phyloP scores from a whole-genome alignment of 768 basidiomycete genomes.

The Calocera cornea region DNA sequence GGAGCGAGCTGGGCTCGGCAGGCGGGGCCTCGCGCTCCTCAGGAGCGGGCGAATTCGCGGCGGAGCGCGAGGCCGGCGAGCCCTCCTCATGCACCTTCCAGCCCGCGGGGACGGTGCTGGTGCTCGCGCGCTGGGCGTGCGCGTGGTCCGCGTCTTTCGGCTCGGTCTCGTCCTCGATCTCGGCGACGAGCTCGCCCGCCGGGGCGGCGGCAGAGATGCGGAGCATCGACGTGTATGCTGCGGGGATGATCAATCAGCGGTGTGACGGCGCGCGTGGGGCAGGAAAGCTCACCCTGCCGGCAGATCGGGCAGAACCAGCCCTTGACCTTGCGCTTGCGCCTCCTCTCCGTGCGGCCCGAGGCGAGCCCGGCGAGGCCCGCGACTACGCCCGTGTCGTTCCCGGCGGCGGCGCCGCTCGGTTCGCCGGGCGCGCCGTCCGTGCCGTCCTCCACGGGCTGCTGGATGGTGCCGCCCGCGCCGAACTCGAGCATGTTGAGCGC shows the following conservation, averaged over 20 bases:
- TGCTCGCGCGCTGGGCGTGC: neutral
- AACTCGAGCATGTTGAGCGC: constrained; percentile 97
- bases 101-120: neutral
- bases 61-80: neutral
- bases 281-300: constrained; percentile 59
- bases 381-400: constrained; percentile 16
- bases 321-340: constrained; percentile 81
- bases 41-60: neutral
- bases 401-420: constrained; percentile 20
- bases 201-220: constrained; percentile 63
- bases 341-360: constrained; percentile 32
- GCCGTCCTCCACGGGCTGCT: constrained; percentile 35
- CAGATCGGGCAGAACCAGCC: constrained; percentile 98
- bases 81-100: neutral
- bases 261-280: neutral
- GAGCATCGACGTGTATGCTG: constrained; percentile 79
- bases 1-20: neutral
- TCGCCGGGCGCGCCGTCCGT: constrained; percentile 15
- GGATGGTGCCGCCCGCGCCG: constrained; percentile 79
- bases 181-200: neutral
- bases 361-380: constrained; percentile 7
- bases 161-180: neutral
- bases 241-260: neutral
- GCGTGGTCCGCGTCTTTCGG: neutral
- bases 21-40: neutral